phyloP scores from a whole-genome alignment of 768 basidiomycete species.

The Dacryopinax primogenitus region DNA sequence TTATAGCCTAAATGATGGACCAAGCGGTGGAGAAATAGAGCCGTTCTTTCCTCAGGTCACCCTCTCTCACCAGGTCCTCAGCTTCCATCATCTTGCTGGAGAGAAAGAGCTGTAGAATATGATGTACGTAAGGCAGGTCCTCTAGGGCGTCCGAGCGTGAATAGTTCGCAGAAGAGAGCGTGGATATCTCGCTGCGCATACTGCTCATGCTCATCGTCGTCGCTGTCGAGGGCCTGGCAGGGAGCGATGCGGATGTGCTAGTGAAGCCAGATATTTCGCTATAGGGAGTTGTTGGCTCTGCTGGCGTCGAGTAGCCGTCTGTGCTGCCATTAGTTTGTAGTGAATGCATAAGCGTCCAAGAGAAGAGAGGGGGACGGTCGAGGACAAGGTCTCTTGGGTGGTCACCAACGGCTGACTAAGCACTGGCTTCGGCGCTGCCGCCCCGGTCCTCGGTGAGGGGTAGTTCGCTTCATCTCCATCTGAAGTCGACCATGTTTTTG shows the following conservation, averaged over 20 bases:
- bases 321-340: no score
- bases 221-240: neutral
- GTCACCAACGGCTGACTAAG: no score
- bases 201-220: constrained; percentile 1
- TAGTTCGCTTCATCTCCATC: no score
- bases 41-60: constrained; percentile 54
- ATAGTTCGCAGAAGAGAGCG: neutral
- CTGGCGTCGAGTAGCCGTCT: no score
- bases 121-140: constrained; percentile 49
- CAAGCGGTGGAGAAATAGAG: constrained; percentile 79
- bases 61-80: constrained; percentile 56
- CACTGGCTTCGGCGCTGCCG: no score
- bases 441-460: no score
- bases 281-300: neutral
- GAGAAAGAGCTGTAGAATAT: constrained; percentile 66
- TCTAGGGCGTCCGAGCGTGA: constrained; percentile 32
- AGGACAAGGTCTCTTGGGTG: no score
- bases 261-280: constrained; percentile 1
- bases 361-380: no score
- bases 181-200: constrained; percentile 5
- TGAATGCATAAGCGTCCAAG: no score
- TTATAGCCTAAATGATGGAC: constrained; percentile 77
- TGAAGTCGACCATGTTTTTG: no score
- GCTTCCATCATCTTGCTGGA: constrained; percentile 76
- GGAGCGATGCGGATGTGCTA: neutral